Evolutionary conservation across 164 flowering plant species (phyloP).

Genomic region (Buxus sempervirens): DNA sequence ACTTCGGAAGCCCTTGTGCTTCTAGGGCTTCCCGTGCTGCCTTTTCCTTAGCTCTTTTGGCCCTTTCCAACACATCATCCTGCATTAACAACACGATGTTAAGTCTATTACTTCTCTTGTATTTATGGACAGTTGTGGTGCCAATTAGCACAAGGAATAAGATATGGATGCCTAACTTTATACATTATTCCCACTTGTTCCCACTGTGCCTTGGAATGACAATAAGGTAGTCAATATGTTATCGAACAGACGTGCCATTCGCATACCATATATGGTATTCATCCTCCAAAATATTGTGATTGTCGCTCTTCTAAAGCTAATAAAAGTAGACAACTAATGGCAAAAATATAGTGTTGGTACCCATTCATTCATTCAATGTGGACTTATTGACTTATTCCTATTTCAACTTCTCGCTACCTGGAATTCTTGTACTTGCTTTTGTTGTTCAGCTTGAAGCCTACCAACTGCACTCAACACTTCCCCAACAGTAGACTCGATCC

Average conservation of each 20-base stretch:
- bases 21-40: slow-evolving; percentile 56
- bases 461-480: slow-evolving; percentile 72
- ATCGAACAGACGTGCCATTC: not conserved
- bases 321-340: not conserved
- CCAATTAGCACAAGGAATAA: no score
- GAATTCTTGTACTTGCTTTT: slow-evolving; percentile 73
- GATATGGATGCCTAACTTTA: no score
- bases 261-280: not conserved
- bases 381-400: not conserved
- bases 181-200: no score
- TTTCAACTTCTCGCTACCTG: slow-evolving; percentile 42
- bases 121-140: no score
- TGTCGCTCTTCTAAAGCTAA: not conserved
- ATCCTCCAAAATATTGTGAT: not conserved
- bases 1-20: slow-evolving; percentile 33
- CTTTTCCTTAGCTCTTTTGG: slow-evolving; percentile 46
- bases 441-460: slow-evolving; percentile 87
- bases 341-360: not conserved
- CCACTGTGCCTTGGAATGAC: no score
- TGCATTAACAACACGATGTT: slow-evolving; percentile 20
- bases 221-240: not conserved
- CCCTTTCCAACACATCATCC: slow-evolving; percentile 80
- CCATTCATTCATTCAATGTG: not conserved
- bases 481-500: slow-evolving; percentile 77
- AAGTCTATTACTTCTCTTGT: not conserved